Base-by-base conservation (phyloP, 2,329 filamentous ascomycete species). In the Cryphonectria parasitica region DNA sequence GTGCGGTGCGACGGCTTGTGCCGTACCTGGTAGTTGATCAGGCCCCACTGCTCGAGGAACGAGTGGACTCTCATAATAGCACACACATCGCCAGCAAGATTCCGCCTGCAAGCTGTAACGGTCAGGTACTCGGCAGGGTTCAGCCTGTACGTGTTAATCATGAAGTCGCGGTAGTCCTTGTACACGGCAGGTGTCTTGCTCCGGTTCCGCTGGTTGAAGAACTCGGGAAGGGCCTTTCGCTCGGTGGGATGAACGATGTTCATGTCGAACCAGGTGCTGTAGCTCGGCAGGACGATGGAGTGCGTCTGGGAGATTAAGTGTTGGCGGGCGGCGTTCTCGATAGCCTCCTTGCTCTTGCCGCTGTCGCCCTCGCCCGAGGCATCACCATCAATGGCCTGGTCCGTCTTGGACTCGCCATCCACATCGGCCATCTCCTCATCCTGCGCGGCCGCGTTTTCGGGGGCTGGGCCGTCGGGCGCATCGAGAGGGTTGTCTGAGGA, bases 211-310 rank as follows among this genome's bases (percentile, higher is more conserved):
- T 90, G 95, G 84, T 99, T 99, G 88, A 99, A 99, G 83, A 98
- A 99, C 80, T 99, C 96, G 28, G 95, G 94, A 75, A 99, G 87
- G 10, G 94, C 94, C 82, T 98, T 99, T 79, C 92, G 92, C 84
- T 99, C 96, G 76, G 98, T 92, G 72, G 90, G 89, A 81, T 98
- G 93, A 78, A 99, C 92, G 65, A 89, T 87, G 80, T 95, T 93
- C 95, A 99, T 98, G 82, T 99, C 96, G 80, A 99, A 99, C 96
- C 96, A 99, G 19, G 93, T 96, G 79, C 94, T 97, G 82, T 99
- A 99, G 80, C 95, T 98, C 31, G 96, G 96, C 31, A 99, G 89
- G 73, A 99, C 95, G 78, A 98, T 98, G 73, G 95, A 91, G 79
- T 98, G 95, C 58, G 94, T 97, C 83, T 99, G 96, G 19, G 93